phyloP scores from a whole-genome alignment of 2,329 filamentous ascomycete species.

The Talaromyces atroroseus region DNA sequence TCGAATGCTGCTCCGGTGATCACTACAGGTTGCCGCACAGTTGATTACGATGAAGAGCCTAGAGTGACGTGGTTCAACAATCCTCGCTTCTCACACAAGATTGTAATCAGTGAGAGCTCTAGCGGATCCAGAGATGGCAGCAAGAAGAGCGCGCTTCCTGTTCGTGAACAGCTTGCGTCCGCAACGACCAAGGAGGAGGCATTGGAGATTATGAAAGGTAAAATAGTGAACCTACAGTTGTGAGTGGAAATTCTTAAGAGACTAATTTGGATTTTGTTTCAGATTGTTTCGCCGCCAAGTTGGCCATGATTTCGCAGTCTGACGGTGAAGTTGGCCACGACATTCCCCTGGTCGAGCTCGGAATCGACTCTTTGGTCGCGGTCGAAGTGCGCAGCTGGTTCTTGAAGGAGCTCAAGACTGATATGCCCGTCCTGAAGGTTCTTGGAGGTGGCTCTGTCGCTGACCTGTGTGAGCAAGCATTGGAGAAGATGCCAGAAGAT shows the following conservation, averaged over 20 bases:
- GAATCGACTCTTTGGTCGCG: slow-evolving; percentile 17
- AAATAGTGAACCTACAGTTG: no score
- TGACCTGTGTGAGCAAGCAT: no score
- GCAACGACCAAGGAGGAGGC: no score
- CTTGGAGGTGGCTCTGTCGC: slow-evolving; percentile 25
- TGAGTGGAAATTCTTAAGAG: no score
- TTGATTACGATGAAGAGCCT: neutral
- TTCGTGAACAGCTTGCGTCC: slow-evolving; percentile 11
- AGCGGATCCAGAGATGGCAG: neutral
- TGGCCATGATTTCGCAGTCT: slow-evolving; percentile 35
- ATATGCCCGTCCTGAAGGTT: slow-evolving; percentile 45
- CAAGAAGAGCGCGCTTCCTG: neutral
- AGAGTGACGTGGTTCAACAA: neutral
- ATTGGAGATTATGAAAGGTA: no score
- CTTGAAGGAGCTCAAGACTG: slow-evolving; percentile 38
- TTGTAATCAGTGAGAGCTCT: neutral
- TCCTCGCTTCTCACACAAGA: neutral
- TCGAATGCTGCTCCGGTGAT: neutral
- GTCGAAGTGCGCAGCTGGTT: slow-evolving; percentile 35
- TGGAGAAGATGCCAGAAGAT: no score
- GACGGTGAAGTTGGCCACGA: slow-evolving; percentile 43
- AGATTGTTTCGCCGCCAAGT: slow-evolving; percentile 18
- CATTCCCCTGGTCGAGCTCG: slow-evolving; percentile 39
- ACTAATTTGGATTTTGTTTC: no score
- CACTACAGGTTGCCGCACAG: slow-evolving; percentile 9